Evolutionary conservation across 2,329 filamentous ascomycete genomes (phyloP), one percentile per base, ranked within the genome.

Genomic region (Pyricularia pennisetigena): DNA sequence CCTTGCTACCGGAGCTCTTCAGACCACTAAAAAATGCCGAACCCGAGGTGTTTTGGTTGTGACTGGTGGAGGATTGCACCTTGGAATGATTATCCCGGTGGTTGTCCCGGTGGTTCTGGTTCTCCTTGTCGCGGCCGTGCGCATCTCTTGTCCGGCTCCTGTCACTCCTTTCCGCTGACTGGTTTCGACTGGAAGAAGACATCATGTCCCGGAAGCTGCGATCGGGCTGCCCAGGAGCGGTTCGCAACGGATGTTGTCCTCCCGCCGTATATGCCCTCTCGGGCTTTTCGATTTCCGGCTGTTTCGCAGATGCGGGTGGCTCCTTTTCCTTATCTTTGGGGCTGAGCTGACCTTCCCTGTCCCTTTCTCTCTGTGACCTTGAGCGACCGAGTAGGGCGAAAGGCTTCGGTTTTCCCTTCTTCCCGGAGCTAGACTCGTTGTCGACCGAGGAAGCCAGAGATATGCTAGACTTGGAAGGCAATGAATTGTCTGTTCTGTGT

Each of bases 111-210:
- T 79, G 79, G 49, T 24, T 57, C 64, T 79, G 78, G 12, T 65
- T 65, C 41, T 67, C 65, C 65, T 67, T 67, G 66, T 67, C 59
- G 32, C 57, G 66, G 29, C 74, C 72, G 16, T 79, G 76, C 14
- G 76, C 75, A 64, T 86, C 83, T 69, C 83, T 79, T 26, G 77
- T 74, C 20, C 78, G 75, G 23, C 81, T 77, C 72, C 91, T 87
- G 76, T 96, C 92, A 70, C 88, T 87, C 72, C 91, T 87, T 75
- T 96, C 92, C 70, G 88, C 87, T 3, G 91, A 93, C 72, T 90
- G 88, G 72, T 91, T 92, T 70, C 91, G 85, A 68, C 83, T 78
- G 28, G 83, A 82, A 32, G 90, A 86, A 70, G 80, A 82, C 81
- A 91, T 89, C 80, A 90, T 89, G 63, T 90, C 86, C 72, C 86